Base-by-base conservation (phyloP, 108 stramenopile species). In the Skeletonema marinoi region DNA sequence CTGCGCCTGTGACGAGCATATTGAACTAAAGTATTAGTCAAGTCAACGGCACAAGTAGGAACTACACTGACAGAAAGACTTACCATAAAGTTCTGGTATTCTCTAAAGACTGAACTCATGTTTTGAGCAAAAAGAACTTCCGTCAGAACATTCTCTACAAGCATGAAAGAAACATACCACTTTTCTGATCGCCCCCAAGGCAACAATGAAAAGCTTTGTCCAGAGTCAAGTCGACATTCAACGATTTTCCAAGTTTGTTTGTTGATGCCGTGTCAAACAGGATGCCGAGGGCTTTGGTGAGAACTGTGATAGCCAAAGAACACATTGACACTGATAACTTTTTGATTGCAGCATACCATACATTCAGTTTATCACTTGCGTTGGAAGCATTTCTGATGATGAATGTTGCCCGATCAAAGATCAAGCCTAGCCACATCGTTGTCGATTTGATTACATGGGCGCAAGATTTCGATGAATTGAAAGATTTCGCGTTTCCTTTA, bases 61-160 rank as follows among this genome's bases (percentile, higher is more conserved):
- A 25, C 19, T 51, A 12, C n/a, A 51, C 25, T 4, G 54, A 25
- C 7, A 10, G 21, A 46, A 46, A 2, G 11, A 30, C 76, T 62
- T 33, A 77, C 76, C 76, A 77, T 39, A 32, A 77, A 69, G 36
- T 48, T 54, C 31, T 63, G 68, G 50, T 68, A 77, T 33, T 77
- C 76, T 32, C 29, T 60, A 46, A 32, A 77, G 12, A 21, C 68
- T 25, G 54, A 56, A 56, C 6, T 11, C 19, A 56, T 21, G 19
- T 25, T 56, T 8, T 56, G 54, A 29, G 9, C 54, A 3, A 21
- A n/a, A 30, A 4, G 54, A 30, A 10, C 3, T 51, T 65, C n/a
- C 44, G n/a, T 46, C 44, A 16, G 44, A 46, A 46, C 16, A 25
- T 29, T n/a, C 69, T 35, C 50, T 29, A 59, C 80, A 65, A 1